phyloP scores from a whole-genome alignment of 257 asterid species.

The Osmanthus fragrans region DNA sequence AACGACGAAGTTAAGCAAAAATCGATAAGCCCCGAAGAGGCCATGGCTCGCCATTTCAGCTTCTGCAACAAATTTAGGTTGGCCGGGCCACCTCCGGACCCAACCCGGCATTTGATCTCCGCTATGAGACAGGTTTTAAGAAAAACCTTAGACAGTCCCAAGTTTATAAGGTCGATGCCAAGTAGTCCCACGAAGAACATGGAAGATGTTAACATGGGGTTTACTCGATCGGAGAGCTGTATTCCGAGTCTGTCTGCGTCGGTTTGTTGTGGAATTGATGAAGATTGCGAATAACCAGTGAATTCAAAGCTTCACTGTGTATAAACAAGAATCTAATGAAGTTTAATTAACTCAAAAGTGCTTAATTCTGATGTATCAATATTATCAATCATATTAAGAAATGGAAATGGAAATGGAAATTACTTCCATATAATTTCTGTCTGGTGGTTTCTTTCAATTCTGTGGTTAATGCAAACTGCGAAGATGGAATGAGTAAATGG shows the following conservation, averaged over 20 bases:
- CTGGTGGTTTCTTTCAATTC: too few relatives aligned
- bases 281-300: constrained; percentile 22
- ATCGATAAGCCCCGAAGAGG: constrained; percentile 70
- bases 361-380: neutral
- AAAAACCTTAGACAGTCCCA: constrained; percentile 53
- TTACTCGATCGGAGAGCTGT: constrained; percentile 53
- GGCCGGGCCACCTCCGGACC: constrained; percentile 60
- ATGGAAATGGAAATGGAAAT: neutral
- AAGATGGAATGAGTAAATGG: neutral
- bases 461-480: neutral
- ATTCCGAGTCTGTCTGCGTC: constrained; percentile 45
- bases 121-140: constrained; percentile 65
- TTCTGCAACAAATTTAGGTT: constrained; percentile 69
- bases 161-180: constrained; percentile 41
- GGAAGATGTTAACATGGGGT: constrained; percentile 14
- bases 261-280: constrained; percentile 31
- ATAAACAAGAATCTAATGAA: neutral
- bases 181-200: constrained; percentile 34
- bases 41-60: constrained; percentile 62
- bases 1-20: constrained; percentile 53
- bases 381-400: neutral
- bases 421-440: too few relatives aligned
- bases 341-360: neutral
- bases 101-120: constrained; percentile 52
- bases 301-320: neutral